These are phyloP conservation scores for Lepidium aucheri DNA, from an alignment of 345 rosid species.

Conservation along the genomic window DNA sequence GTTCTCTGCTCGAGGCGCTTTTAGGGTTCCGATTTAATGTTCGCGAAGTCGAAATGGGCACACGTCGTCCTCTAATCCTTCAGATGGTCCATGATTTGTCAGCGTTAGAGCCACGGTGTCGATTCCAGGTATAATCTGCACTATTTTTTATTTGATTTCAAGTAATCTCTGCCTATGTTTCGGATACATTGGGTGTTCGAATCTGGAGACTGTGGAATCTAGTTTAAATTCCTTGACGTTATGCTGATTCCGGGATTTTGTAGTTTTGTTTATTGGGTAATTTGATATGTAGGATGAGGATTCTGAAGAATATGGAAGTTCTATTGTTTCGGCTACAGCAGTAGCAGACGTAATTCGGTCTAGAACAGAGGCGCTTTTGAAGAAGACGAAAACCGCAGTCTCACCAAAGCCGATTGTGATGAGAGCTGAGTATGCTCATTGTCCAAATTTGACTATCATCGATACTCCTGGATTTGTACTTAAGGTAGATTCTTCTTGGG, in stretches of 20 bases:
- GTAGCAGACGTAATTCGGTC: conserved; percentile 79
- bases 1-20: conserved; percentile 92
- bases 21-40: conserved; percentile 92
- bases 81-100: conserved; percentile 94
- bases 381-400: conserved; percentile 70
- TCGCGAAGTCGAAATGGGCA: conserved; percentile 97
- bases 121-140: conserved; percentile 52
- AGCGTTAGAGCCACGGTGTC: conserved; percentile 81
- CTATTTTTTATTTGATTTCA: no score
- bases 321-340: conserved; percentile 54
- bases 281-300: conserved; percentile 60
- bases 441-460: conserved; percentile 88
- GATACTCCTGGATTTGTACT: conserved; percentile 99
- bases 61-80: conserved; percentile 84
- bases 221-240: not conserved
- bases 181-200: no score
- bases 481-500: conserved; percentile 38
- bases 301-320: conserved; percentile 84
- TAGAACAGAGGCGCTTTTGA: conserved; percentile 67
- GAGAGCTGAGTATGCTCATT: conserved; percentile 98
- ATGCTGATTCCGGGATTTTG: not conserved
- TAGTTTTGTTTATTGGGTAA: not conserved
- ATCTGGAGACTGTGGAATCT: not conserved
- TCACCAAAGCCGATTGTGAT: conserved; percentile 90
- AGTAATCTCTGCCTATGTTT: no score